phyloP scores from a whole-genome alignment of 2,329 filamentous ascomycete genomes.

The Paecilomyces variotii region DNA sequence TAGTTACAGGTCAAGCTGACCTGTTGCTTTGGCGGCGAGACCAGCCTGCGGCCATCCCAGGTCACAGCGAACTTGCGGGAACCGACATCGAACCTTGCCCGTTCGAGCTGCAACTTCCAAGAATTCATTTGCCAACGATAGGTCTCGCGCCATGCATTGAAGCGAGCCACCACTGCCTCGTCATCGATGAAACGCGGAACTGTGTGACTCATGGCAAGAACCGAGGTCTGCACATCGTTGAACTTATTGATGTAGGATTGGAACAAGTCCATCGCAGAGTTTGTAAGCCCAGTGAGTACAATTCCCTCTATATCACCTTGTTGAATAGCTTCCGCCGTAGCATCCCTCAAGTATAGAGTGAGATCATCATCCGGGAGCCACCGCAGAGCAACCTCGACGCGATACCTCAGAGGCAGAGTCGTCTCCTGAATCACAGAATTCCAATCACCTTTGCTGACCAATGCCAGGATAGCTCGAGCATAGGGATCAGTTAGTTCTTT shows the following conservation, averaged over 20 bases:
- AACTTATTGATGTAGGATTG: conserved; percentile 53
- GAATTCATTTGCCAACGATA: conserved; percentile 55
- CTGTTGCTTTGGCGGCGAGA: conserved; percentile 45
- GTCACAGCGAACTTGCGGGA: conserved; percentile 46
- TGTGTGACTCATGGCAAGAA: conserved; percentile 51
- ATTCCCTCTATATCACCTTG: conserved; percentile 55
- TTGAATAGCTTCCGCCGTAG: conserved; percentile 42
- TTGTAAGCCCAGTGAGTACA: conserved; percentile 53
- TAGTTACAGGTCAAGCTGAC: conserved; percentile 53
- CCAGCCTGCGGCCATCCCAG: conserved; percentile 41
- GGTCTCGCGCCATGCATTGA: conserved; percentile 53
- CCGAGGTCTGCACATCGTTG: conserved; percentile 55
- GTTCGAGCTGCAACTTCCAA: conserved; percentile 53
- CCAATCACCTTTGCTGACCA: conserved; percentile 55
- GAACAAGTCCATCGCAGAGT: conserved; percentile 52
- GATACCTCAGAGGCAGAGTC: conserved; percentile 52
- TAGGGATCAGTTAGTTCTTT: conserved; percentile 56
- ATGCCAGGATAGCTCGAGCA: conserved; percentile 52
- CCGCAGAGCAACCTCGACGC: conserved; percentile 53
- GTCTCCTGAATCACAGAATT: conserved; percentile 49
- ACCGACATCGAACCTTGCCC: conserved; percentile 52
- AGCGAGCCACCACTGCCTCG: conserved; percentile 42
- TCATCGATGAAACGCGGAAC: conserved; percentile 53
- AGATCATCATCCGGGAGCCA: conserved; percentile 41
- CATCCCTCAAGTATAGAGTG: conserved; percentile 47